phyloP scores from a whole-genome alignment of 768 basidiomycete genomes.

The Pulveroboletus sp. region DNA sequence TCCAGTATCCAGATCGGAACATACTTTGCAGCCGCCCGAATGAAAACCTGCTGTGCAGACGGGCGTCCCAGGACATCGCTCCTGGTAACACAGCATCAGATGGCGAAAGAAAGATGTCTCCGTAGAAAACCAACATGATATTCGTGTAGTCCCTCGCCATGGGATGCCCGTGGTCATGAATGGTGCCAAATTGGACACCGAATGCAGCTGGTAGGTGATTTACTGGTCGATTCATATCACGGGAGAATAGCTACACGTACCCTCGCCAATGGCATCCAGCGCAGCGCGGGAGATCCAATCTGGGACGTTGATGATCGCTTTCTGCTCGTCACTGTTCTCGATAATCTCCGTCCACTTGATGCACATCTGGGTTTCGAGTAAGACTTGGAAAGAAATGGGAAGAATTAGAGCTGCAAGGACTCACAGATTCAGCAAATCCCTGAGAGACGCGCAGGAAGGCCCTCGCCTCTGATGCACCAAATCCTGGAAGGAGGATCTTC shows the following conservation, averaged over 20 bases:
- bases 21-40: constrained; percentile 10
- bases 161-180: constrained; percentile 7
- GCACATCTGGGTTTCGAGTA: constrained; percentile 15
- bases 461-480: constrained; percentile 48
- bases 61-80: constrained; percentile 13
- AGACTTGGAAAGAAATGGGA: background rate
- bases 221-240: background rate
- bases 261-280: constrained; percentile 49
- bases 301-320: constrained; percentile 22
- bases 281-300: constrained; percentile 40
- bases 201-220: constrained; percentile 37
- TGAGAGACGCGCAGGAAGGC: constrained; percentile 49
- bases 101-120: constrained; percentile 2
- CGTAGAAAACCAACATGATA: constrained; percentile 4
- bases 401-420: background rate
- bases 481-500: constrained; percentile 53
- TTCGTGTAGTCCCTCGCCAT: constrained; percentile 7
- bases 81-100: constrained; percentile 8
- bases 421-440: constrained; percentile 30
- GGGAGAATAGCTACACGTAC: constrained; percentile 18
- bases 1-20: constrained; percentile 25
- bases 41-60: constrained; percentile 14
- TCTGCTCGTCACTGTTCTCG: background rate
- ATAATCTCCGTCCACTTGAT: constrained; percentile 24
- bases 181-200: constrained; percentile 41